Percentiles rank a stretch among this genome's conserved stretches.
Conservation (phyloP, 2,329 filamentous ascomycete species). For the Fusarium sp. region DNA sequence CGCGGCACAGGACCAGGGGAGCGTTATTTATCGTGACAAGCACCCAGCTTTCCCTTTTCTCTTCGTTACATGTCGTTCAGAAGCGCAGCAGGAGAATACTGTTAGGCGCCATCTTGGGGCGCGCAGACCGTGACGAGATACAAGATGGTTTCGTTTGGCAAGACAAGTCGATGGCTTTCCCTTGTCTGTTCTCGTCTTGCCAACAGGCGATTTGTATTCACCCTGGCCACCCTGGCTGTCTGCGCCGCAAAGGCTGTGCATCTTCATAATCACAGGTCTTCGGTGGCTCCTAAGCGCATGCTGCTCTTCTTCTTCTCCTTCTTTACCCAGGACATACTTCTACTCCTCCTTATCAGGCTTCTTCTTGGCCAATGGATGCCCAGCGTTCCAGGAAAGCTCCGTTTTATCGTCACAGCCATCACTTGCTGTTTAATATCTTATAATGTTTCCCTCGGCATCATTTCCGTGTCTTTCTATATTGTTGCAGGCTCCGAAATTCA, state of each 20-base stretch:
- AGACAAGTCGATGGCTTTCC: constrained; percentile 28
- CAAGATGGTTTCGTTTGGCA: constrained; percentile 19
- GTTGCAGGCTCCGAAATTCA: constrained; percentile 51
- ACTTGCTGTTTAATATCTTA: constrained; percentile 32
- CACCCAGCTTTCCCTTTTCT: constrained; percentile 7
- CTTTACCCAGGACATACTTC: constrained; percentile 49
- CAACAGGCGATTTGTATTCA: constrained; percentile 49
- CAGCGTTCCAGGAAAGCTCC: constrained; percentile 22
- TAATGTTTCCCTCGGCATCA: constrained; percentile 41
- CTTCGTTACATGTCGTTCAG: background rate
- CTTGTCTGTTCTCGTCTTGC: constrained; percentile 41
- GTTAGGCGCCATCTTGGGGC: background rate
- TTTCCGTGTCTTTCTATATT: constrained; percentile 49
- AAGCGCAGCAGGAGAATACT: constrained; percentile 20
- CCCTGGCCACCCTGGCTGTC: constrained; percentile 47
- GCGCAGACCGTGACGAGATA: background rate
- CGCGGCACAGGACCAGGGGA: constrained; percentile 1
- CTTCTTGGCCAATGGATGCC: constrained; percentile 47
- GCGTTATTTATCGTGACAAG: constrained; percentile 30
- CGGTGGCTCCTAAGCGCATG: constrained; percentile 47
- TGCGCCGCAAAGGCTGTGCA: constrained; percentile 49
- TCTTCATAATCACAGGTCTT: constrained; percentile 48
- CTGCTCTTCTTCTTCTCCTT: constrained; percentile 50
- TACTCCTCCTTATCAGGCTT: constrained; percentile 49
- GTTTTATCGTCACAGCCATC: constrained; percentile 28